These are phyloP conservation scores for Apiospora sp. DNA, from an alignment of 2,329 filamentous ascomycete species.

Conservation along the genomic window DNA sequence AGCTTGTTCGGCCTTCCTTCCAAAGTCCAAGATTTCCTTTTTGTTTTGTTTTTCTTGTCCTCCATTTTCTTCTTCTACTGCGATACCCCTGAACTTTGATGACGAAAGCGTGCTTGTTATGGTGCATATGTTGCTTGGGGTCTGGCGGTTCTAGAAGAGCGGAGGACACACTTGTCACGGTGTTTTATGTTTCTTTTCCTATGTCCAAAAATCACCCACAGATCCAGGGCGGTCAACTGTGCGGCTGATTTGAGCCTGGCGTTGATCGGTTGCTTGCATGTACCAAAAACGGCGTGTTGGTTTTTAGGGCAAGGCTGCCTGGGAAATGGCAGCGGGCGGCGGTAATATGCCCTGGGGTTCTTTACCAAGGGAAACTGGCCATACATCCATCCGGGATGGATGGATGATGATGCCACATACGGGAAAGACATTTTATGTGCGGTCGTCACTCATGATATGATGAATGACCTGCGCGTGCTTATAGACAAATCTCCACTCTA, in stretches of 20 bases:
- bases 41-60: conserved; percentile 38
- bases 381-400: background rate
- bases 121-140: conserved; percentile 27
- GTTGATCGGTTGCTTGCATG: conserved; percentile 21
- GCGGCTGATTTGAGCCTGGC: conserved; percentile 23
- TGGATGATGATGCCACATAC: background rate
- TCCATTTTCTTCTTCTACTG: conserved; percentile 36
- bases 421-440: conserved; percentile 5
- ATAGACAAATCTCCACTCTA: conserved; percentile 60
- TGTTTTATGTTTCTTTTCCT: conserved; percentile 8
- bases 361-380: background rate
- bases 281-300: background rate
- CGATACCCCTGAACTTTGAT: conserved; percentile 43
- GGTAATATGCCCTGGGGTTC: background rate
- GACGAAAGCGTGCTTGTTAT: conserved; percentile 28
- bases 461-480: conserved; percentile 40
- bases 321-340: background rate
- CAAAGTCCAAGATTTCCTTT: conserved; percentile 25
- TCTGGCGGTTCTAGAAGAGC: conserved; percentile 36
- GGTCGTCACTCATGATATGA: background rate
- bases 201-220: conserved; percentile 7
- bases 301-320: background rate
- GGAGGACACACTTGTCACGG: conserved; percentile 29
- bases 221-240: conserved; percentile 15
- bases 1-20: background rate